A percentile compares a stretch with the other conserved stretches of the same genome.
These are phyloP conservation scores for Colletotrichum navitas DNA, from an alignment of 2,329 filamentous ascomycete genomes.

Conservation along the genomic window DNA sequence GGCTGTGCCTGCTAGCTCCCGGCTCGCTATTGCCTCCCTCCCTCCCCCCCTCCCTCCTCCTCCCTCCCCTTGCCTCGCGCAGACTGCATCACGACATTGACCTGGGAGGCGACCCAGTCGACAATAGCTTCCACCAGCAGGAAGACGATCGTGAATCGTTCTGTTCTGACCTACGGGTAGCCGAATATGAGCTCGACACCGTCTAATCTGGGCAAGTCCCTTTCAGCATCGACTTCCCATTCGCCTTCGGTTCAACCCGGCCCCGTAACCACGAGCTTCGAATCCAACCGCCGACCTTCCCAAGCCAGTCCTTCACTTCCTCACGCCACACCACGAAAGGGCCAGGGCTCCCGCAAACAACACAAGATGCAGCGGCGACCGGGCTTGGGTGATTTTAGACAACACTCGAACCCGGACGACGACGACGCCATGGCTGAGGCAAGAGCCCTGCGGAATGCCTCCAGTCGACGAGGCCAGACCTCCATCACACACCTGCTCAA, in stretches of 20 bases:
- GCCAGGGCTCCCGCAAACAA: constrained; percentile 81
- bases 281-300: constrained; percentile 62
- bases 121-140: constrained; percentile 22
- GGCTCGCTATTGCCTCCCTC: background rate
- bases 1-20: background rate
- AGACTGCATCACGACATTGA: constrained; percentile 34
- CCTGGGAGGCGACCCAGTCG: constrained; percentile 3
- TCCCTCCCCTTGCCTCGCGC: constrained; percentile 2
- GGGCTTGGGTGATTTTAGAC: constrained; percentile 55
- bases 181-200: constrained; percentile 49
- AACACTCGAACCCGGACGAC: constrained; percentile 66
- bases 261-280: constrained; percentile 61
- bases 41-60: background rate
- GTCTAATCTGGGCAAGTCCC: constrained; percentile 64
- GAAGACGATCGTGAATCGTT: constrained; percentile 10
- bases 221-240: constrained; percentile 58
- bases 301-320: constrained; percentile 52
- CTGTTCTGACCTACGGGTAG: constrained; percentile 17
- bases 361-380: constrained; percentile 86
- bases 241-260: constrained; percentile 56
- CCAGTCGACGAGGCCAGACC: constrained; percentile 89
- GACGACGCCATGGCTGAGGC: constrained; percentile 92
- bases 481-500: constrained; percentile 98
- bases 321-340: constrained; percentile 73
- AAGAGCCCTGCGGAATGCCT: constrained; percentile 67